Conservation (phyloP, 257 asterid genomes). For the Solanum okadae region DNA sequence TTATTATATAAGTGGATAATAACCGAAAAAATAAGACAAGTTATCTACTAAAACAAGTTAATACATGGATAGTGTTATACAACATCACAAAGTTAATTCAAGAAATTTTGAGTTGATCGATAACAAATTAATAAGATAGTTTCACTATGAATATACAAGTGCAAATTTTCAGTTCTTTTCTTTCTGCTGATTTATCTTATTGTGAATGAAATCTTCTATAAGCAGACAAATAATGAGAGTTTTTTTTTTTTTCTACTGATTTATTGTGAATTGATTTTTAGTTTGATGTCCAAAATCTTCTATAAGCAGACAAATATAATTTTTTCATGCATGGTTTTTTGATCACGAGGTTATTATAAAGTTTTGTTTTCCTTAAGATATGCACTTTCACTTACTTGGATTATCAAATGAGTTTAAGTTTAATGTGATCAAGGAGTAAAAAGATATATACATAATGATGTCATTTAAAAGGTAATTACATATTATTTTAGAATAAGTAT, state of each 20-base stretch:
- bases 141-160: neutral
- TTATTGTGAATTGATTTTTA: neutral
- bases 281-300: neutral
- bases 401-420: neutral
- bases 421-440: neutral
- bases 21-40: neutral
- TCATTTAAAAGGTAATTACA: neutral
- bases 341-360: neutral
- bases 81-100: neutral
- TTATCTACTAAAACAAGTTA: neutral
- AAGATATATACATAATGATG: neutral
- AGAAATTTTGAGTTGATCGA: neutral
- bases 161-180: neutral
- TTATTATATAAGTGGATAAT: neutral
- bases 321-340: neutral
- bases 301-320: neutral
- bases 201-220: neutral
- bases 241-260: neutral
- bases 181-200: neutral
- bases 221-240: neutral
- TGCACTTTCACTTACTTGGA: neutral
- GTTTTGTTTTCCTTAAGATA: neutral
- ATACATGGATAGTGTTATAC: neutral
- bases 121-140: too few relatives aligned
- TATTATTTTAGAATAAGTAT: neutral